A percentile compares a stretch with the other conserved stretches of the same genome.
These are phyloP conservation scores for Fusarium tanahbumbuense DNA, from an alignment of 2,329 filamentous ascomycete species.

Conservation along the genomic window DNA sequence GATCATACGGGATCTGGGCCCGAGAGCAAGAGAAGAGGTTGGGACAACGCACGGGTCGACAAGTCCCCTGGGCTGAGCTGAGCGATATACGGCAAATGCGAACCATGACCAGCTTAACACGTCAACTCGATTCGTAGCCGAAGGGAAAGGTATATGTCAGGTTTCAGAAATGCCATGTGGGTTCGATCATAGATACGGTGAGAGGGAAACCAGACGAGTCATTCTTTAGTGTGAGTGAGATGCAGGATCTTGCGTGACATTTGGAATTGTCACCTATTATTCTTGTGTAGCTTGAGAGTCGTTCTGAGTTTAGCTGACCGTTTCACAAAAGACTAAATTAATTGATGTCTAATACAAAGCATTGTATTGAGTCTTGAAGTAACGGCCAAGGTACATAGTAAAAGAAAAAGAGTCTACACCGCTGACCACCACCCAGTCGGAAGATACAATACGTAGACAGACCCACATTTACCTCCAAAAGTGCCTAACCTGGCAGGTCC, in stretches of 20 bases:
- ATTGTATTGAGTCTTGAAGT: neutral
- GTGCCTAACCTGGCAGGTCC: conserved; percentile 30
- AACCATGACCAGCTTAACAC: conserved; percentile 3
- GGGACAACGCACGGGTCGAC: conserved; percentile 18
- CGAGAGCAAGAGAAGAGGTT: conserved; percentile 7
- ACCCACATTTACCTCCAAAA: conserved; percentile 12
- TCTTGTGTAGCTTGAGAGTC: neutral
- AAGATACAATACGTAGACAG: conserved; percentile 8
- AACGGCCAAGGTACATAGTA: neutral
- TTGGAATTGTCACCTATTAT: neutral
- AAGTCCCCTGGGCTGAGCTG: neutral
- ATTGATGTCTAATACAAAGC: conserved; percentile 5
- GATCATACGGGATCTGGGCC: conserved; percentile 23
- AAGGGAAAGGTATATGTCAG: neutral
- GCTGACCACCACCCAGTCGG: conserved; percentile 13
- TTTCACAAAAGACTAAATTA: neutral
- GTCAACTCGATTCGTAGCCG: conserved; percentile 15
- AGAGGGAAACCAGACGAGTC: conserved; percentile 12
- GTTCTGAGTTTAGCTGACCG: neutral
- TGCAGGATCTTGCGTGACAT: neutral
- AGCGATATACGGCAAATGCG: conserved; percentile 6
- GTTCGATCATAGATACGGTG: conserved; percentile 24
- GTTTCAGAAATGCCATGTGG: conserved; percentile 18
- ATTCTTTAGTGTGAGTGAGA: neutral
- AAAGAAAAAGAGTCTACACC: conserved; percentile 7